A percentile compares a stretch with the other conserved stretches of the same genome.
Conservation (phyloP, 768 basidiomycete species). For the Pleurotus tuber-regium region DNA sequence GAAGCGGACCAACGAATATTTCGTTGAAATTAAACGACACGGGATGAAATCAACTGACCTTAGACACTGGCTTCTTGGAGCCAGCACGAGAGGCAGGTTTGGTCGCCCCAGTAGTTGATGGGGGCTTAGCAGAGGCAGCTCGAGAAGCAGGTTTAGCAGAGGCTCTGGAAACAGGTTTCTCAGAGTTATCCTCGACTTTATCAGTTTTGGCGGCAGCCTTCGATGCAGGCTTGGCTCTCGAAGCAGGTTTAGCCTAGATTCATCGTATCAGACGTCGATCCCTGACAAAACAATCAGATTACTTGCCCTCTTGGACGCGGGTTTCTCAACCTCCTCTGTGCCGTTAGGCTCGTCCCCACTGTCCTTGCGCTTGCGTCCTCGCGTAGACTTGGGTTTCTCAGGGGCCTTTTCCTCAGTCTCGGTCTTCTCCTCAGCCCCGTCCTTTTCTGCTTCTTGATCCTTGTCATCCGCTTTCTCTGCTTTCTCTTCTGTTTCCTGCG, state of each 20-base stretch:
- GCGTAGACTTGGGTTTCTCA: constrained; percentile 11
- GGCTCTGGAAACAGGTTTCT: constrained; percentile 36
- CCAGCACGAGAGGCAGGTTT: constrained; percentile 28
- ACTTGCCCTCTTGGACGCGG: constrained; percentile 64
- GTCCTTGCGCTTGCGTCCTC: constrained; percentile 10
- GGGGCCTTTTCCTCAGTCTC: constrained; percentile 28
- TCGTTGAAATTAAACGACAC: no score
- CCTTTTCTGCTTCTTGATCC: constrained; percentile 35
- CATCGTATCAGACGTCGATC: constrained; percentile 3
- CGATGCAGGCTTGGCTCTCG: constrained; percentile 34
- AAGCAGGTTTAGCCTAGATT: constrained; percentile 32
- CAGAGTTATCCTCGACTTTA: constrained; percentile 41
- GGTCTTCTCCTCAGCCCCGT: constrained; percentile 24
- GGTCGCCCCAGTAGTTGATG: constrained; percentile 31
- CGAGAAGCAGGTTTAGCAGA: constrained; percentile 27
- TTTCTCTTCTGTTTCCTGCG: constrained; percentile 26
- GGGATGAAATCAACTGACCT: constrained; percentile 30
- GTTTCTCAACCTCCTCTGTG: constrained; percentile 37
- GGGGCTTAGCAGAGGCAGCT: constrained; percentile 34
- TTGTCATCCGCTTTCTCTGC: constrained; percentile 21
- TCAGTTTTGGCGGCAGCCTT: constrained; percentile 28
- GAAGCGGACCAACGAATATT: no score
- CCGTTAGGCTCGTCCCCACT: constrained; percentile 17
- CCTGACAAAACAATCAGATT: constrained; percentile 8
- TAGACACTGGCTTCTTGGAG: constrained; percentile 43